phyloP scores from a whole-genome alignment of 2,329 filamentous ascomycete genomes.

The Metarhizium humberi region DNA sequence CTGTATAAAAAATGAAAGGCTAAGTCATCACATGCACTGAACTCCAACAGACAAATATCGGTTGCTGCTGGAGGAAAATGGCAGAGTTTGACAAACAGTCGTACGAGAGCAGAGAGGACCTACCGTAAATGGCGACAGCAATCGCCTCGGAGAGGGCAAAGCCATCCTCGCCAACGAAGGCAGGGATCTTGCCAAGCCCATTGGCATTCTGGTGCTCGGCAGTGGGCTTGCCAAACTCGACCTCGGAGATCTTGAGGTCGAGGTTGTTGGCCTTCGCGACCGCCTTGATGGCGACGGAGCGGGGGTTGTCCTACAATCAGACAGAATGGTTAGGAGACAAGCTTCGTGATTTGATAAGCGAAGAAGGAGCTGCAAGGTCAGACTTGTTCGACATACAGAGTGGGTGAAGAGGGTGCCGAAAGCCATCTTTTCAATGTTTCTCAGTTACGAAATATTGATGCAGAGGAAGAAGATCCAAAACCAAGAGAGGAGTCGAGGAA shows the following conservation, averaged over 20 bases:
- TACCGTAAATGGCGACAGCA: constrained; percentile 96
- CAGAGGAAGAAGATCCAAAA: constrained; percentile 4
- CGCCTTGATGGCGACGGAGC: constrained; percentile 78
- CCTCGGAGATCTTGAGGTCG: constrained; percentile 77
- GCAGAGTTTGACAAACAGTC: background rate
- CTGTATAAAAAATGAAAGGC: constrained; percentile 65
- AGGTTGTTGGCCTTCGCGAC: constrained; percentile 97
- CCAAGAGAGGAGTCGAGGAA: constrained; percentile 15
- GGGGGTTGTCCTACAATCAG: constrained; percentile 66
- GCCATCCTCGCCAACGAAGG: constrained; percentile 87
- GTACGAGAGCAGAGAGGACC: constrained; percentile 25
- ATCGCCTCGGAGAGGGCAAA: constrained; percentile 83
- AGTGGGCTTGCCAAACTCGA: constrained; percentile 54
- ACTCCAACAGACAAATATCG: background rate
- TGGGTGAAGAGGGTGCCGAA: constrained; percentile 97
- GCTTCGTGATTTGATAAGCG: background rate
- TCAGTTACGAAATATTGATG: constrained; percentile 6
- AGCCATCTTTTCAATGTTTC: constrained; percentile 57
- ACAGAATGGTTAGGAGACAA: background rate
- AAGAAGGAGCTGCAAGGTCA: constrained; percentile 2
- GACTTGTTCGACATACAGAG: constrained; percentile 45
- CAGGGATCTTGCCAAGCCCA: constrained; percentile 83
- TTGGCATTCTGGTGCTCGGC: constrained; percentile 78
- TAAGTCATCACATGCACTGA: constrained; percentile 53
- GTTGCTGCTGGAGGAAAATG: background rate